These are phyloP conservation scores for Scheffersomyces coipomensis DNA, from an alignment of 805 yeast species.

Conservation along the genomic window DNA sequence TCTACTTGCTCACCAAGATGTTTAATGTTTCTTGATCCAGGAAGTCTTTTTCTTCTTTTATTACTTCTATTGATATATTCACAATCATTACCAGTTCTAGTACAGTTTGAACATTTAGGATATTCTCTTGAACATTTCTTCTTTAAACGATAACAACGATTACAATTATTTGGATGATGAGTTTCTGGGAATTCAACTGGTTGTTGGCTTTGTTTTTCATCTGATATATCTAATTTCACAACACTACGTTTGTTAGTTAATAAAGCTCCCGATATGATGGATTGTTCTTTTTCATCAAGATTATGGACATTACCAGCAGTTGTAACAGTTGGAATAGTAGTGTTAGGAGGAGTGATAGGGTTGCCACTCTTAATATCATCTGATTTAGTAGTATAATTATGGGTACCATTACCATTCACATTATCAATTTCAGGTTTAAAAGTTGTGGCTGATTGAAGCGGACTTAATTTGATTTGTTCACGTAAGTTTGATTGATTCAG, in stretches of 20 bases:
- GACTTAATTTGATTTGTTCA: constrained; percentile 2
- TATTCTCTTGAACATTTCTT: constrained; percentile 39
- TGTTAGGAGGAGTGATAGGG: constrained; percentile 11
- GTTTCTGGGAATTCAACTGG: constrained; percentile 13
- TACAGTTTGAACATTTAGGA: constrained; percentile 38
- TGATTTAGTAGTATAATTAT: too few species aligned
- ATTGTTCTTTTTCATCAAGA: background rate
- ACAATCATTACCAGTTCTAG: constrained; percentile 33
- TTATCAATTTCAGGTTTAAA: too few species aligned
- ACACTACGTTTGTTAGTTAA: background rate
- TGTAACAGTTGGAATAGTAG: constrained; percentile 7
- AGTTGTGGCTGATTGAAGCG: too few species aligned
- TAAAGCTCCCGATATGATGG: background rate
- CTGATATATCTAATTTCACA: background rate
- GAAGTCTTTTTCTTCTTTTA: constrained; percentile 18
- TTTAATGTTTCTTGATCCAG: background rate
- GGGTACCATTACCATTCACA: too few species aligned
- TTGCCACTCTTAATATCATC: too few species aligned
- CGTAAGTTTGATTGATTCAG: constrained; percentile 17
- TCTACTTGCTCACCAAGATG: background rate
- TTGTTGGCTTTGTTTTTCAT: background rate
- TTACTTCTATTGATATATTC: constrained; percentile 33
- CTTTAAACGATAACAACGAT: constrained; percentile 39
- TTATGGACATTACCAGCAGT: background rate
- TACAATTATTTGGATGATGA: constrained; percentile 38